phyloP scores from a whole-genome alignment of 2,329 filamentous ascomycete species.

The Talaromyces sp. region DNA sequence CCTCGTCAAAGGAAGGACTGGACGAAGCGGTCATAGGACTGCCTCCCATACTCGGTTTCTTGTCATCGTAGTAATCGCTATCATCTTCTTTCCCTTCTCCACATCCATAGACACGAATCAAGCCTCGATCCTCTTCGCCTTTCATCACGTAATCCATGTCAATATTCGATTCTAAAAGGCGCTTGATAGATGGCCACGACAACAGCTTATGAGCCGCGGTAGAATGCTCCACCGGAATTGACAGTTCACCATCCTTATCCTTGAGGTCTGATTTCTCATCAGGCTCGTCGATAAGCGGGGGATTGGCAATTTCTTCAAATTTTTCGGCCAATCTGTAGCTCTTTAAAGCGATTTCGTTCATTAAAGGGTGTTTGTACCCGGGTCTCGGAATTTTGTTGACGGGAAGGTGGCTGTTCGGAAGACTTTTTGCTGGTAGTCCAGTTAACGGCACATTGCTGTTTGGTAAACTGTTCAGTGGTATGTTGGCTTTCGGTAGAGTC shows the following conservation, averaged over 20 bases:
- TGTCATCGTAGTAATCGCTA: slow-evolving; percentile 31
- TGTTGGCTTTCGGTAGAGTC: neutral
- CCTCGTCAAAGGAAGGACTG: slow-evolving; percentile 21
- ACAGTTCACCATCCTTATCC: slow-evolving; percentile 49
- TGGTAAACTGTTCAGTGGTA: neutral
- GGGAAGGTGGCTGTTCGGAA: neutral
- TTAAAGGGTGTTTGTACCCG: neutral
- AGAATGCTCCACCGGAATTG: slow-evolving; percentile 79
- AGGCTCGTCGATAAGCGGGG: neutral
- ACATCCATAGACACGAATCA: slow-evolving; percentile 69
- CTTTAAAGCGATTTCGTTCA: neutral
- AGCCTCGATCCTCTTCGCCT: slow-evolving; percentile 66
- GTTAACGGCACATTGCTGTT: neutral
- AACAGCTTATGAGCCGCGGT: slow-evolving; percentile 82
- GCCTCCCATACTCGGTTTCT: slow-evolving; percentile 29
- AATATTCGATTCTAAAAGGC: slow-evolving; percentile 53
- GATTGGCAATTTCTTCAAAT: neutral
- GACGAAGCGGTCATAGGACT: slow-evolving; percentile 28
- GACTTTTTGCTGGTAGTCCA: neutral
- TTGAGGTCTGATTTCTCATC: slow-evolving; percentile 16
- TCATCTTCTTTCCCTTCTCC: slow-evolving; percentile 66
- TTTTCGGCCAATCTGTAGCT: neutral
- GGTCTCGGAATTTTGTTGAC: neutral
- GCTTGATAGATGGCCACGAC: slow-evolving; percentile 62
- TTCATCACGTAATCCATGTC: slow-evolving; percentile 69